phyloP scores from a whole-genome alignment of 2,329 filamentous ascomycete genomes.

The Dendrostoma leiphaemia region DNA sequence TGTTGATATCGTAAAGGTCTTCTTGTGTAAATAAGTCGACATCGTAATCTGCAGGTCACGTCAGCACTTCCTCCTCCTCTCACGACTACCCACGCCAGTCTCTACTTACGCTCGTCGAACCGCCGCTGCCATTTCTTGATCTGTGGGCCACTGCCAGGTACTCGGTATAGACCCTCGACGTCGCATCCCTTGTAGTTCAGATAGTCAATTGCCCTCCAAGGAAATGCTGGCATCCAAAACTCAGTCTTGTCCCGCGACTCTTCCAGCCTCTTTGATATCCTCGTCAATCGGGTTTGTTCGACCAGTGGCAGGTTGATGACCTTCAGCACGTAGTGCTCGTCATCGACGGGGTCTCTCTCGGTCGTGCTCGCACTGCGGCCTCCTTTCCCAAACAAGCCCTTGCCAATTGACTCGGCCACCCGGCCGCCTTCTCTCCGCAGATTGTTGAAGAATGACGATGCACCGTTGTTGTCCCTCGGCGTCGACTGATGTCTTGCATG shows the following conservation, averaged over 20 bases:
- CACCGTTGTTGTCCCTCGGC: conserved; percentile 59
- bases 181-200: conserved; percentile 93
- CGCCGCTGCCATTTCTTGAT: conserved; percentile 91
- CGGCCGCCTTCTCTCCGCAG: conserved; percentile 70
- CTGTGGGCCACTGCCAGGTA: conserved; percentile 85
- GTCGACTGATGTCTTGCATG: conserved; percentile 50
- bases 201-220: conserved; percentile 95
- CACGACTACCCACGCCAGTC: background rate
- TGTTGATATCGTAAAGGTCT: conserved; percentile 93
- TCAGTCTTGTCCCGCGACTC: conserved; percentile 92
- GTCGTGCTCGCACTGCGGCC: conserved; percentile 68
- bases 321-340: conserved; percentile 80
- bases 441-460: conserved; percentile 64
- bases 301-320: conserved; percentile 84
- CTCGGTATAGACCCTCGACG: conserved; percentile 88
- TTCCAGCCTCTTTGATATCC: conserved; percentile 86
- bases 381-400: conserved; percentile 78
- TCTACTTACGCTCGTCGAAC: conserved; percentile 73
- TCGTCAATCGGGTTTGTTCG: conserved; percentile 84
- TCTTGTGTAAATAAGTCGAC: conserved; percentile 86
- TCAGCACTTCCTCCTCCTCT: conserved; percentile 21
- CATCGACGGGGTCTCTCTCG: conserved; percentile 67
- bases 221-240: conserved; percentile 97
- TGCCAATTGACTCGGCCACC: conserved; percentile 78
- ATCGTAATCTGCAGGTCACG: conserved; percentile 62